Evolutionary conservation across 2,329 filamentous ascomycete species (phyloP), one percentile per base, ranked within the genome.

Genomic region (Didymella exigua): DNA sequence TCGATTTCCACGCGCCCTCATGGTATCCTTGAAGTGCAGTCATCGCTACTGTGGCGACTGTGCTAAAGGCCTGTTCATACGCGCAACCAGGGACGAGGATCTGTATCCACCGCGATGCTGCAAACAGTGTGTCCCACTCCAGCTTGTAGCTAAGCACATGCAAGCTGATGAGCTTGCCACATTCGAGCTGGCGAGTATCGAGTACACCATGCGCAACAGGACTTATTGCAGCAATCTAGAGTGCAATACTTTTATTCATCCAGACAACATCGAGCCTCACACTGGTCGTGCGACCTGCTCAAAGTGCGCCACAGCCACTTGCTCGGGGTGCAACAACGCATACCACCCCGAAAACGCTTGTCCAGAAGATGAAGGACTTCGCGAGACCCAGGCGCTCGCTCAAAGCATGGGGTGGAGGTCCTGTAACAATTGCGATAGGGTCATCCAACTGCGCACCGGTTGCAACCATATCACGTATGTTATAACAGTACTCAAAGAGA

Each of bases 381-480:
- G 38, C 6, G 24, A 54, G 24, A 61, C 62, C 24, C 29, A 36
- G 13, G 51, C 54, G 11, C 30, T 66, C 33, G 62, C 57, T 11
- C 16, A 14, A 9, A 27, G 29, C 2, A 27, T 56, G 42, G 59
- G 60, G 65, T 57, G 61, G 30, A 53, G 37, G 1, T 67, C 38
- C 65, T 5, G 61, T 67, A 1, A 18, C 44, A 2, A 16, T 64
- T 10, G 27, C n/a, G n/a, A n/a, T n/a, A n/a, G n/a, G n/a, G n/a
- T n/a, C n/a, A n/a, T n/a, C n/a, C n/a, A n/a, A n/a, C n/a, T n/a
- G n/a, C n/a, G 44, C 8, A 59, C 11, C 24, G 63, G 63, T 5
- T 67, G 63, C 41, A 63, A 65, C 40, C 63, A 66, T 29, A 65
- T 66, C 48, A 66, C 61, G 64, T 62, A 21, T 51, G 62, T 58